These are phyloP conservation scores for Catharanthus roseus DNA, from an alignment of 257 asterid genomes.

Conservation along the genomic window DNA sequence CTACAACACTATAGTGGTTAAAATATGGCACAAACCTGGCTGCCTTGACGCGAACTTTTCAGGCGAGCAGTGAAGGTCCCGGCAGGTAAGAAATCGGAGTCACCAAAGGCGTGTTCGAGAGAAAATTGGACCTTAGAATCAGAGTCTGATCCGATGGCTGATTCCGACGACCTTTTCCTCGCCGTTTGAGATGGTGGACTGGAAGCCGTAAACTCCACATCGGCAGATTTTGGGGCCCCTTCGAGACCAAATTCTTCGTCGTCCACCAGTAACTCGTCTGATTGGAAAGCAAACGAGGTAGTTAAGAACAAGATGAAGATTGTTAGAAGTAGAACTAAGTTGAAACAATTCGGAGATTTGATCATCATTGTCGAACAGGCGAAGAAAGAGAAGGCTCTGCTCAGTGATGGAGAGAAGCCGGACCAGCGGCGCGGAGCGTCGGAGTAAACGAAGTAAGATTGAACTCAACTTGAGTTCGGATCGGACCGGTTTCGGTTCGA, in stretches of 20 bases:
- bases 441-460: background rate
- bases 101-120: conserved; percentile 90
- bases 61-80: conserved; percentile 92
- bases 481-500: too few relatives aligned
- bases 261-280: conserved; percentile 82
- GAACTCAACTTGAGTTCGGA: background rate
- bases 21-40: conserved; percentile 46
- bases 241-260: conserved; percentile 88
- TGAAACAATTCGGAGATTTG: background rate
- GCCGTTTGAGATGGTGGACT: conserved; percentile 32
- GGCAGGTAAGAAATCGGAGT: conserved; percentile 74
- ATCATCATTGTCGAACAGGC: conserved; percentile 23
- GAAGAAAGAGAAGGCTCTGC: background rate
- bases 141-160: conserved; percentile 53
- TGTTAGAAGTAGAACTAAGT: conserved; percentile 15
- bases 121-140: conserved; percentile 78
- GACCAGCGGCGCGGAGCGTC: background rate
- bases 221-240: conserved; percentile 38
- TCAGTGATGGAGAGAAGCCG: background rate
- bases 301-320: conserved; percentile 22
- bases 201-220: conserved; percentile 19
- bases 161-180: conserved; percentile 41
- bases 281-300: conserved; percentile 54
- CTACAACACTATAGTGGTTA: background rate
- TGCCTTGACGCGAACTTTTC: conserved; percentile 67